Conservation (phyloP, 129 eudicot genomes). For the Oenanthe sinensis region DNA sequence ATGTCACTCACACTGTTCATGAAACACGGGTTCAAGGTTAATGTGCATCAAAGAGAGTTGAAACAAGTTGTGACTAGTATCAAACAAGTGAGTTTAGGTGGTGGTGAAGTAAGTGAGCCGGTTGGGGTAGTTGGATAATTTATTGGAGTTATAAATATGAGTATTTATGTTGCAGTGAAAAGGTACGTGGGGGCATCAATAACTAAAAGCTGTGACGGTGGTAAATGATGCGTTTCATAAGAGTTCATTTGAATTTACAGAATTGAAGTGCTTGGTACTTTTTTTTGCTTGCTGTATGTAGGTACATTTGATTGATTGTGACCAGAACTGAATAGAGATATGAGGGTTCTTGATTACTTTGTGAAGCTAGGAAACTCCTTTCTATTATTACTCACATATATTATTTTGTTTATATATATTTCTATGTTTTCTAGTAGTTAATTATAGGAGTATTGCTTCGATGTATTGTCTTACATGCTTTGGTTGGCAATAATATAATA, state of each 20-base stretch:
- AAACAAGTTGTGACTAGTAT: neutral
- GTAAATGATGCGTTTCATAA: neutral
- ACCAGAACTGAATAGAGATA: neutral
- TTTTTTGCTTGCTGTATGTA: constrained; percentile 2
- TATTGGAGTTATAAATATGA: neutral
- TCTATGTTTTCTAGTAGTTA: neutral
- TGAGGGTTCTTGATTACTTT: constrained; percentile 4
- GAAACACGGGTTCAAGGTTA: constrained; percentile 25
- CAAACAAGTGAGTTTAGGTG: neutral
- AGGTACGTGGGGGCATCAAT: constrained; percentile 4
- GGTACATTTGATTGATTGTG: constrained; percentile 1
- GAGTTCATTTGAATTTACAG: neutral
- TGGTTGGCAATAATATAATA: neutral
- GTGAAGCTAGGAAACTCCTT: constrained; percentile 2
- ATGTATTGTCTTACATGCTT: neutral
- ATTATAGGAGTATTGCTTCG: neutral
- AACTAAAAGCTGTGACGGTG: constrained; percentile 1
- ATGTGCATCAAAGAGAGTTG: constrained; percentile 26
- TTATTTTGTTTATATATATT: neutral
- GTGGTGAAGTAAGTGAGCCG: constrained; percentile 8
- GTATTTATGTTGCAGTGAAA: neutral
- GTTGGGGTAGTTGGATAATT: constrained; percentile 7
- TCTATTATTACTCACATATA: neutral
- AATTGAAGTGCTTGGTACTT: neutral
- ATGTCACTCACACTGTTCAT: constrained; percentile 27